Conservation (phyloP, 192 early-diverging fungal genomes). For the Phlyctochytrium arcticum region DNA sequence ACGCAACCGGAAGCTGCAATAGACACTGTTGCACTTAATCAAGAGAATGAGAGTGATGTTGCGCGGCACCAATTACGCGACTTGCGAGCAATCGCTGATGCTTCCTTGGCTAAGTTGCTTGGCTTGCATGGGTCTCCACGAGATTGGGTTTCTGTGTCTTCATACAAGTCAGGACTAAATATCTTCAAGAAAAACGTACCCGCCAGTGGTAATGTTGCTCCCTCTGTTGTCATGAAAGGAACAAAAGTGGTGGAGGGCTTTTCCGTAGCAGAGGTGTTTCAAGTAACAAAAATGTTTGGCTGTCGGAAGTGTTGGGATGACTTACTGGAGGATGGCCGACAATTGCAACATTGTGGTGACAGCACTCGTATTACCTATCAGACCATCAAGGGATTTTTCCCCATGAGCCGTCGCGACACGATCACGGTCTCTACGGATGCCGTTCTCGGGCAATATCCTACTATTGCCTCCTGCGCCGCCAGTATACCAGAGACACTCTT, state of each 20-base stretch:
- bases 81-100: background rate
- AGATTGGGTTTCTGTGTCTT: conserved; percentile 2
- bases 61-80: too few species aligned
- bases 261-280: conserved; percentile 11
- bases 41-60: background rate
- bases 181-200: background rate
- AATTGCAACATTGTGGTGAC: conserved; percentile 16
- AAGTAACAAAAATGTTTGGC: conserved; percentile 10
- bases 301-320: conserved; percentile 27
- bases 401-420: conserved; percentile 22
- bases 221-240: conserved; percentile 7
- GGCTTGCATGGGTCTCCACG: background rate
- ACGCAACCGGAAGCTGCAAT: too few species aligned
- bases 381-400: conserved; percentile 12
- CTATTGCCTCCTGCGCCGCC: conserved; percentile 3
- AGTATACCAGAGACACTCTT: conserved; percentile 11
- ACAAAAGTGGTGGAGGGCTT: conserved; percentile 23
- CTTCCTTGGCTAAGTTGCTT: background rate
- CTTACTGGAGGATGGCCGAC: conserved; percentile 7
- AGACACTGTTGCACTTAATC: background rate
- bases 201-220: background rate
- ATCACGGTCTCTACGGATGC: background rate
- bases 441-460: background rate
- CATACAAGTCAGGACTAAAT: background rate
- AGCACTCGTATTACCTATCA: conserved; percentile 12